phyloP scores from a whole-genome alignment of 2,329 filamentous ascomycete species.

The Colletotrichum euphorbiae region DNA sequence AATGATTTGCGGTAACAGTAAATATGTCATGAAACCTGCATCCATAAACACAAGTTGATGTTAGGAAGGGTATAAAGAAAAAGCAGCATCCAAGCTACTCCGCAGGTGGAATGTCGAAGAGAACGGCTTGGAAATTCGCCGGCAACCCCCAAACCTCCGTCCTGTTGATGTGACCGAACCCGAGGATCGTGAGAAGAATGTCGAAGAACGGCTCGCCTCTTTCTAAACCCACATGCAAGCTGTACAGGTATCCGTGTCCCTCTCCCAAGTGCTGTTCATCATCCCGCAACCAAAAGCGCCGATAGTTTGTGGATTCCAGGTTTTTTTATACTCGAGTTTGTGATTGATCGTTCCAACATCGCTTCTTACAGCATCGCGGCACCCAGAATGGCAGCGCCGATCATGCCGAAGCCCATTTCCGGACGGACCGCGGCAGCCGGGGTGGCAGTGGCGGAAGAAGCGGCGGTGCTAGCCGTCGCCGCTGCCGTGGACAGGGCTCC shows the following conservation, averaged over 20 bases:
- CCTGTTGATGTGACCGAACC: background rate
- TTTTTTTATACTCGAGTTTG: too few species aligned
- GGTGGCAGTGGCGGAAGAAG: conserved; percentile 1
- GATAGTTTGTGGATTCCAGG: background rate
- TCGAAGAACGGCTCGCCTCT: background rate
- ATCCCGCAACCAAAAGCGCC: background rate
- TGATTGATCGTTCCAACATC: too few species aligned
- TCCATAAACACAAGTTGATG: conserved; percentile 4
- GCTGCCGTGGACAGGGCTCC: conserved; percentile 30
- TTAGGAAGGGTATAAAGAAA: background rate
- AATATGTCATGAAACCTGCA: background rate
- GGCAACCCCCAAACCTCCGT: background rate
- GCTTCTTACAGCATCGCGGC: background rate
- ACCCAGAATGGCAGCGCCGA: conserved; percentile 22
- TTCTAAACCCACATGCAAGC: background rate
- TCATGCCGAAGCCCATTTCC: conserved; percentile 16
- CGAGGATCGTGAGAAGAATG: background rate
- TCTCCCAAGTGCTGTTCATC: background rate
- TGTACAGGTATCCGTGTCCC: background rate
- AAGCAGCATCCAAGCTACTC: background rate
- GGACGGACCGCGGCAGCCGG: conserved; percentile 5
- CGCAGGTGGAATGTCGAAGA: background rate
- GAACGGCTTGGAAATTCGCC: background rate
- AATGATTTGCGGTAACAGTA: too few species aligned
- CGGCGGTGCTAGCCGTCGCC: conserved; percentile 9